Evolutionary conservation across 78 protist genomes (phyloP), one percentile per base, ranked within the genome.

Genomic region (Polysphondylium violaceum): DNA sequence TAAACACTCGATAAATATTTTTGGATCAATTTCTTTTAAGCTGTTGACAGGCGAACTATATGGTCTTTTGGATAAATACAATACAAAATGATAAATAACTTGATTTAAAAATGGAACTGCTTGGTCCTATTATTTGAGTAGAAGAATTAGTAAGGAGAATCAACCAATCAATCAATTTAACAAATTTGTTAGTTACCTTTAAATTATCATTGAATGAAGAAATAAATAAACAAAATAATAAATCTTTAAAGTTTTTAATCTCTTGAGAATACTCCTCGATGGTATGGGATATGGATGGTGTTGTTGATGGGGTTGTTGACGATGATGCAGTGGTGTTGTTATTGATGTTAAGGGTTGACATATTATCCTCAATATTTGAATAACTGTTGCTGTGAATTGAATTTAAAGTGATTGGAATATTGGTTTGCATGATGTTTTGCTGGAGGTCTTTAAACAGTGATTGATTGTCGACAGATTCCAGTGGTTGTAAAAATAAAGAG

Each of bases 71-170:
- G 65, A 50, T 38, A 78, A 78, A 40, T 56, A 78, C 36, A 78
- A 60, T 29, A 69, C 63, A 58, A 78, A 69, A 40, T 78, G 88
- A 56, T 36, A 60, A 25, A 78, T 74, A 38, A 74, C 33, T 27
- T 74, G 29, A 51, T 38, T 56, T 56, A 74, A 33, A 74, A 33
- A 74, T 74, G 31, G 27, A 43, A 38, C 40, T 65, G 40, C 17
- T 65, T 41, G 55, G 27, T 19, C 11, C 14, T 12, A 12, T 25
- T 16, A 31, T 60, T 0, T 31, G 33, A 33, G 33, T 33, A 61
- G 17, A 35, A 33, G 33, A 33, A 61, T 6, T 14, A 27, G 31
- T 59, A 9, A 59, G 2, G 4, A 59, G 23, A 29, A 21, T 11
- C 19, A 16, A 8, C 16, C 38, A 36, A 64, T 11, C 29, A 29